Conservation (phyloP, 23 red algal species). For the Gracilaria domingensis region DNA sequence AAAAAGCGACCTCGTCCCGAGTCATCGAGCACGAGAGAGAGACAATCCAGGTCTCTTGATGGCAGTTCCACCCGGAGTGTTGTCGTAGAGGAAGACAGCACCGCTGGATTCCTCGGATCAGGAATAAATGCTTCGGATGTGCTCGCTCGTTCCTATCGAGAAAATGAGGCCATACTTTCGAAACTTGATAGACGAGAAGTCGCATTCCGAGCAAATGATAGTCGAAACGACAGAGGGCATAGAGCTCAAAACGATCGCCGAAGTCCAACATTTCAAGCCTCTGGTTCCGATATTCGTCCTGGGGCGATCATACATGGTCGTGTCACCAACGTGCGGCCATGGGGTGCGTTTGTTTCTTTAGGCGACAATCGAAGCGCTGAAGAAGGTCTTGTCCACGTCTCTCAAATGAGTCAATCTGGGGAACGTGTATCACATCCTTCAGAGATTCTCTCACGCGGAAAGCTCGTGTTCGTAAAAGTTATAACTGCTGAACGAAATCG, state of each 20-base stretch:
- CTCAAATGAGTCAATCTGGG: conserved; percentile 51
- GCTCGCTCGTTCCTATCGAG: conserved; percentile 27
- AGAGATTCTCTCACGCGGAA: conserved; percentile 57
- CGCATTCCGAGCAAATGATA: not conserved
- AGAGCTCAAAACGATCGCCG: not conserved
- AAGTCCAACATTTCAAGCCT: not conserved
- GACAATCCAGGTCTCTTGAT: not conserved
- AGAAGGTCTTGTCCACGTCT: conserved; percentile 85
- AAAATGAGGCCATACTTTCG: conserved; percentile 40
- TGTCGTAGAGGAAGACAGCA: not conserved
- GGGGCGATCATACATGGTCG: conserved; percentile 62
- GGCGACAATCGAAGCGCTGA: conserved; percentile 20
- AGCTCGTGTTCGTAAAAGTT: conserved; percentile 76
- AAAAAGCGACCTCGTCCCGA: not conserved
- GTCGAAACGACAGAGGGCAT: too few species aligned
- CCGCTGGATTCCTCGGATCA: conserved; percentile 69
- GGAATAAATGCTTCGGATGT: conserved; percentile 57
- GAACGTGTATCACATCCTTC: conserved; percentile 55
- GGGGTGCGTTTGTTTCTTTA: conserved; percentile 83
- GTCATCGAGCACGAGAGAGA: not conserved
- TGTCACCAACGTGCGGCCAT: conserved; percentile 72
- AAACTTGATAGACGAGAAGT: not conserved
- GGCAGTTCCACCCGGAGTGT: not conserved
- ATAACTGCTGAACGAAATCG: conserved; percentile 37
- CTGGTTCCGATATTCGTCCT: conserved; percentile 38